Conservation (phyloP, 1,284 basidiomycete genomes). For the Ustilago hordei region DNA sequence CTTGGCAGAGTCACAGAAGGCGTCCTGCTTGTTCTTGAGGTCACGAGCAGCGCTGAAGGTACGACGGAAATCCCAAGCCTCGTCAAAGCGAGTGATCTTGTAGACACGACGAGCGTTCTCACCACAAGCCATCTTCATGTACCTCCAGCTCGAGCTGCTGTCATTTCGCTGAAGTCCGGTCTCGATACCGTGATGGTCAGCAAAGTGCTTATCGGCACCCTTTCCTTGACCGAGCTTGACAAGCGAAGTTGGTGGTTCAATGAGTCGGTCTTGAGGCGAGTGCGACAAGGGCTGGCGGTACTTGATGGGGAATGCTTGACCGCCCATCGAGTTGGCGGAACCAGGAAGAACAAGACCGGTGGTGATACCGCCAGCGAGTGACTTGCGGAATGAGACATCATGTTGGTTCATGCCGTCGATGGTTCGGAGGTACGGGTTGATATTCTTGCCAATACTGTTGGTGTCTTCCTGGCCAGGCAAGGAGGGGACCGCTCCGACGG, state of each 20-base stretch:
- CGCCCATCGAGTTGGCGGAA: conserved; percentile 76
- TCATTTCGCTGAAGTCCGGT: conserved; percentile 57
- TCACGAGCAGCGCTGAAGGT: conserved; percentile 80
- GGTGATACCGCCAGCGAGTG: conserved; percentile 78
- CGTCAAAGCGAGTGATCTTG: conserved; percentile 73
- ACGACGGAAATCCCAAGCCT: conserved; percentile 74
- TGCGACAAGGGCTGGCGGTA: conserved; percentile 67
- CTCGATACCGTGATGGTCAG: neutral
- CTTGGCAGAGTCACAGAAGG: conserved; percentile 73
- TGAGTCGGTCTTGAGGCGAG: conserved; percentile 47
- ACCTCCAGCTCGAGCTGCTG: conserved; percentile 55
- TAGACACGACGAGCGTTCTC: conserved; percentile 73
- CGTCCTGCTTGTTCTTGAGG: conserved; percentile 81
- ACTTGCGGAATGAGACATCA: conserved; percentile 74
- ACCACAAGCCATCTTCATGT: conserved; percentile 71
- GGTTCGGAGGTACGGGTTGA: conserved; percentile 76
- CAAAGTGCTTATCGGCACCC: neutral
- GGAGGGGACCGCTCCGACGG: conserved; percentile 65
- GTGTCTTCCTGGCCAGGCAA: conserved; percentile 73
- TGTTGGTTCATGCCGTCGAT: conserved; percentile 77
- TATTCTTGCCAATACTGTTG: conserved; percentile 72
- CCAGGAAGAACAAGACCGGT: conserved; percentile 78
- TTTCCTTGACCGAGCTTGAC: conserved; percentile 51
- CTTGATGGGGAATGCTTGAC: conserved; percentile 79
- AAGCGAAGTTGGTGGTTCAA: conserved; percentile 61